Conservation (phyloP, 352 stramenopile species). For the Phytophthora litchii region DNA sequence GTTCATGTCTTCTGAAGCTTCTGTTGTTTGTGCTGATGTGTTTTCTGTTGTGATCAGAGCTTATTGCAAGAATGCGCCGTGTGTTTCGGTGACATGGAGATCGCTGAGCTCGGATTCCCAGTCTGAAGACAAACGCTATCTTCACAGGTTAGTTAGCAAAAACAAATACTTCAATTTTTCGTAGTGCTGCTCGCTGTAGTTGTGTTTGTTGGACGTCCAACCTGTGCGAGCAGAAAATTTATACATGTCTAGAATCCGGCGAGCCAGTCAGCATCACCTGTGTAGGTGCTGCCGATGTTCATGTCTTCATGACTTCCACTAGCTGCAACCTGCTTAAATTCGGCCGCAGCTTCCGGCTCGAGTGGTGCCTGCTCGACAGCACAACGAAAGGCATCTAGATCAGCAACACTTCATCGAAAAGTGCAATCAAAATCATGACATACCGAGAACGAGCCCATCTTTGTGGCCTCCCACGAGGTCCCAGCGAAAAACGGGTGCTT, state of each 20-base stretch:
- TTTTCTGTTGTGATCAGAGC: constrained; percentile 14
- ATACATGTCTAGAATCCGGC: constrained; percentile 63
- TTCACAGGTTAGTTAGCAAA: constrained; percentile 7
- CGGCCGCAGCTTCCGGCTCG: constrained; percentile 61
- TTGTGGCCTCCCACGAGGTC: constrained; percentile 83
- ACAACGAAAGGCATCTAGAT: background rate
- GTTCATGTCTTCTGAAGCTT: constrained; percentile 5
- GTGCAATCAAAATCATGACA: constrained; percentile 15
- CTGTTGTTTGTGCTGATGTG: constrained; percentile 1
- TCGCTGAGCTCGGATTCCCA: constrained; percentile 33
- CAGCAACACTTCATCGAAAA: background rate
- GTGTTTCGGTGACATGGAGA: constrained; percentile 51
- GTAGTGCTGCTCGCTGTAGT: constrained; percentile 9
- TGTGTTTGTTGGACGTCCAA: constrained; percentile 5
- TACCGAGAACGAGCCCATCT: constrained; percentile 82
- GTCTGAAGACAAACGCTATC: constrained; percentile 6
- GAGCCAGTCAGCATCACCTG: constrained; percentile 78
- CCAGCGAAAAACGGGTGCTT: constrained; percentile 85
- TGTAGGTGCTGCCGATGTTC: constrained; percentile 78
- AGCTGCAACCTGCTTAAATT: constrained; percentile 79
- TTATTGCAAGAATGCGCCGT: constrained; percentile 52
- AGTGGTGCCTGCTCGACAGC: constrained; percentile 64
- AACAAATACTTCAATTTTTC: constrained; percentile 41
- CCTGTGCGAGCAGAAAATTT: constrained; percentile 22
- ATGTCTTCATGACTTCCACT: constrained; percentile 52